These are phyloP conservation scores for Globisporangium yorkense DNA, from an alignment of 352 stramenopile species.

Conservation along the genomic window DNA sequence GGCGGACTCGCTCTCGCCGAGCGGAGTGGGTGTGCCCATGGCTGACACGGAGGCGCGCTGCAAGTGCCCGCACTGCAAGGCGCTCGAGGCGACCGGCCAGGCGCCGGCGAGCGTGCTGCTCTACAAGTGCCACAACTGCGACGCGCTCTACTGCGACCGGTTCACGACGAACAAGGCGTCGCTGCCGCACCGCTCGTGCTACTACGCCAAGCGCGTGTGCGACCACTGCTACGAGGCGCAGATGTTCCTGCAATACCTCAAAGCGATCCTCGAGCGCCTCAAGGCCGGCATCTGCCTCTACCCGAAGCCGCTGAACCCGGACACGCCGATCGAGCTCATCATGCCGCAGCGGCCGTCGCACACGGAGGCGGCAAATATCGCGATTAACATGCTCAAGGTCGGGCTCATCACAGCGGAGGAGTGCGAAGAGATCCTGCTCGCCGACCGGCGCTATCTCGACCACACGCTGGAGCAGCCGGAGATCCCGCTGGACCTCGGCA, in stretches of 20 bases:
- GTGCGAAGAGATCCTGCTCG: slow-evolving; percentile 81
- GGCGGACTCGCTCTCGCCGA: slow-evolving; percentile 52
- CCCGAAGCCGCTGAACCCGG: slow-evolving; percentile 72
- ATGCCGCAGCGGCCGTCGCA: slow-evolving; percentile 82
- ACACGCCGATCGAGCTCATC: slow-evolving; percentile 83
- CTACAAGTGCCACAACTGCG: slow-evolving; percentile 83
- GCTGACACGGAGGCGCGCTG: slow-evolving; percentile 58
- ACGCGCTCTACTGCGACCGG: slow-evolving; percentile 71
- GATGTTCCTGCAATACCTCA: slow-evolving; percentile 82
- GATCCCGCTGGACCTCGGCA: slow-evolving; percentile 80
- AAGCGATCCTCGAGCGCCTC: slow-evolving; percentile 78
- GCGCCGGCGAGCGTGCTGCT: slow-evolving; percentile 34
- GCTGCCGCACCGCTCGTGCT: slow-evolving; percentile 70
- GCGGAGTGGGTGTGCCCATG: slow-evolving; percentile 35
- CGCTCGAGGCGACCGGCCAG: slow-evolving; percentile 26
- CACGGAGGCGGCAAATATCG: slow-evolving; percentile 77
- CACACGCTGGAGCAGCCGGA: slow-evolving; percentile 82
- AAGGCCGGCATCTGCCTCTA: slow-evolving; percentile 86
- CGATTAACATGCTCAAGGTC: slow-evolving; percentile 82
- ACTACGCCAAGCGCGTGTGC: slow-evolving; percentile 84
- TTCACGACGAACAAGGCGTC: slow-evolving; percentile 79
- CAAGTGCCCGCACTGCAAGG: slow-evolving; percentile 60
- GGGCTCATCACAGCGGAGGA: slow-evolving; percentile 82
- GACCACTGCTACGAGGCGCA: slow-evolving; percentile 81
- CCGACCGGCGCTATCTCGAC: slow-evolving; percentile 78